These are phyloP conservation scores for Magnolia sinica DNA, from an alignment of 164 flowering plant species.

Conservation along the genomic window DNA sequence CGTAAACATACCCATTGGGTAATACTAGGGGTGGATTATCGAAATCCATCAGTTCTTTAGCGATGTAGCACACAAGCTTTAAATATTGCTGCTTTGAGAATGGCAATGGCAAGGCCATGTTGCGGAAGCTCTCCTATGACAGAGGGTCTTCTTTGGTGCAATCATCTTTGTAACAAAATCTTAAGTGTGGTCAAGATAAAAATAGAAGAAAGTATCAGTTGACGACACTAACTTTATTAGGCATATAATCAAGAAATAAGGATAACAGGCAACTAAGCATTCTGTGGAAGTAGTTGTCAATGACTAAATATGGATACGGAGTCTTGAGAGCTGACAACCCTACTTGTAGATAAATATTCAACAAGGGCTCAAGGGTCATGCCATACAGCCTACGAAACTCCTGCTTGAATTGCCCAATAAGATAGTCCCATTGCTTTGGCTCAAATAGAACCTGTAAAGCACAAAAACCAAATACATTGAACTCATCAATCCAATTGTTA, in stretches of 20 bases:
- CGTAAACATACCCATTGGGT: constrained; percentile 94
- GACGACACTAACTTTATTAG: neutral
- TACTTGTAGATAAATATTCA: constrained; percentile 87
- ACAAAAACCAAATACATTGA: constrained; percentile 4
- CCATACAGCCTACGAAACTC: constrained; percentile 90
- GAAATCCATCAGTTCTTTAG: constrained; percentile 95
- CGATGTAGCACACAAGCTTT: constrained; percentile 93
- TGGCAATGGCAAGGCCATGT: constrained; percentile 76
- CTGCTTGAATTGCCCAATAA: constrained; percentile 87
- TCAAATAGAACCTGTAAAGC: constrained; percentile 77
- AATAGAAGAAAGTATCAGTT: neutral
- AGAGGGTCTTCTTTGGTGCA: constrained; percentile 95
- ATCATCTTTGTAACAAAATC: constrained; percentile 83
- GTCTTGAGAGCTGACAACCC: constrained; percentile 96
- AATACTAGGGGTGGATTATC: constrained; percentile 95
- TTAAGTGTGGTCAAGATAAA: constrained; percentile 46
- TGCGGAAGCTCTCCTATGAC: constrained; percentile 88
- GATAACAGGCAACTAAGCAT: neutral
- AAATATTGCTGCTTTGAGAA: constrained; percentile 99
- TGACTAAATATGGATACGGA: constrained; percentile 67
- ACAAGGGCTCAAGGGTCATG: constrained; percentile 91
- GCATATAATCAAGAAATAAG: neutral
- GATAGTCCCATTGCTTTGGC: constrained; percentile 78
- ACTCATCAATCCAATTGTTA: neutral
- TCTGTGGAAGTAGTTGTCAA: neutral